These are phyloP conservation scores for Phytophthora fragariae DNA, from an alignment of 352 stramenopile genomes.

Conservation along the genomic window DNA sequence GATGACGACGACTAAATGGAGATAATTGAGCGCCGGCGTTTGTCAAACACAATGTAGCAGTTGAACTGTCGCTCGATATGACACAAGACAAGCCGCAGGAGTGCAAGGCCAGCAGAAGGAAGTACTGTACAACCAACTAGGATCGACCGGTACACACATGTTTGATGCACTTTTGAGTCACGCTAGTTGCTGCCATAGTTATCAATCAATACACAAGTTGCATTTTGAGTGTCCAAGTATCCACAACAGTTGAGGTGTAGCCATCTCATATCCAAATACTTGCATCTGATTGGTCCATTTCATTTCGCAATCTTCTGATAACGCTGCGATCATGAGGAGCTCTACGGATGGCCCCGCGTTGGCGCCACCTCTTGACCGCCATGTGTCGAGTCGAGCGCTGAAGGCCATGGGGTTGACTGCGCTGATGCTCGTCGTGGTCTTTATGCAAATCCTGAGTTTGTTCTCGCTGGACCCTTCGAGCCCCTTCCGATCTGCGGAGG, in stretches of 20 bases:
- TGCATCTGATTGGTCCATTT: conserved; percentile 21
- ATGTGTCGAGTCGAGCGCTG: not conserved
- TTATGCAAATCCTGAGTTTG: conserved; percentile 15
- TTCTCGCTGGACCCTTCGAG: conserved; percentile 1
- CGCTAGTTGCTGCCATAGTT: conserved; percentile 1
- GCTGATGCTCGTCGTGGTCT: conserved; percentile 5
- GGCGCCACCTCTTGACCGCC: not conserved
- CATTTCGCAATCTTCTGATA: conserved; percentile 17
- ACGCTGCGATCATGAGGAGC: conserved; percentile 23
- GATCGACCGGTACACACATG: not conserved
- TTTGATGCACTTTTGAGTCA: conserved; percentile 17
- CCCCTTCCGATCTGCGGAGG: conserved; percentile 3
- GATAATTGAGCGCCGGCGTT: conserved; percentile 34
- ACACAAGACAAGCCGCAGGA: conserved; percentile 1
- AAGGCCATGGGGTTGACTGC: conserved; percentile 14
- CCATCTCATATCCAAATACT: conserved; percentile 10
- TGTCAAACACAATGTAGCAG: conserved; percentile 26
- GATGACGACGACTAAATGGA: conserved; percentile 76
- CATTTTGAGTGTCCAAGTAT: not conserved
- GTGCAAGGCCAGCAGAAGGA: conserved; percentile 2
- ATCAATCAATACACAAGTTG: conserved; percentile 16
- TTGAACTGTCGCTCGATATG: conserved; percentile 4
- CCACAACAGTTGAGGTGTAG: conserved; percentile 20
- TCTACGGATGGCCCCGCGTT: conserved; percentile 3
- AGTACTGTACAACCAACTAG: conserved; percentile 7